Conservation (phyloP, 768 basidiomycete species). For the Pilatotrama ljubarskyi region DNA sequence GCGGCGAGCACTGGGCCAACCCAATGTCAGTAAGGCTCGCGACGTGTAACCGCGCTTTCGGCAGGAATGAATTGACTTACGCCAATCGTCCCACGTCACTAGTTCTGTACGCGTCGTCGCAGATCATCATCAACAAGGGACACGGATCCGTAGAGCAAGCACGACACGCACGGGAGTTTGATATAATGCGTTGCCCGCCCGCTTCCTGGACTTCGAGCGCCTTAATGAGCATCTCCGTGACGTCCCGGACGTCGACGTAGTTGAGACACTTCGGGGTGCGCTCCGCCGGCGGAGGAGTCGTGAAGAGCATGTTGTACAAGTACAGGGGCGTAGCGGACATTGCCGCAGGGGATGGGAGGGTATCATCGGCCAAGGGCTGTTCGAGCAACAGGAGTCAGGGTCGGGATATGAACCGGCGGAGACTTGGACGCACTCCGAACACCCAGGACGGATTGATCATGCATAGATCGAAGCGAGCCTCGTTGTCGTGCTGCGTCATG, state of each 20-base stretch:
- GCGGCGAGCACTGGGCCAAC: not conserved
- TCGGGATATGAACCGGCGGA: not conserved
- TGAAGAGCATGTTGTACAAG: not conserved
- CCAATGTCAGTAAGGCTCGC: not conserved
- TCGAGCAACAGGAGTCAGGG: not conserved
- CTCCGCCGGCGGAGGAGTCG: not conserved
- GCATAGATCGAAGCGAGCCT: slow-evolving; percentile 31
- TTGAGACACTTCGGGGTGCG: not conserved
- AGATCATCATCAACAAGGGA: not conserved
- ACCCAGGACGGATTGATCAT: slow-evolving; percentile 54
- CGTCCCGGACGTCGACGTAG: slow-evolving; percentile 51
- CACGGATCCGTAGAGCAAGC: too few relatives aligned
- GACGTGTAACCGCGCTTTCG: too few relatives aligned
- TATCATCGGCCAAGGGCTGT: not conserved
- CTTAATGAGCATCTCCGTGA: slow-evolving; percentile 50
- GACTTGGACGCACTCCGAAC: slow-evolving; percentile 4
- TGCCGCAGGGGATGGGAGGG: not conserved
- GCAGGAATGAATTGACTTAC: not conserved
- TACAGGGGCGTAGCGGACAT: not conserved
- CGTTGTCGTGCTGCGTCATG: slow-evolving; percentile 41
- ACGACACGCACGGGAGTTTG: not conserved
- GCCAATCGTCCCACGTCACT: not conserved
- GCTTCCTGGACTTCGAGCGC: slow-evolving; percentile 53
- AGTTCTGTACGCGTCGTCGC: not conserved
- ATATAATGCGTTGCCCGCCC: slow-evolving; percentile 56